Conservation (phyloP, 179 eudicot species). For the Gypsophila paniculata region DNA sequence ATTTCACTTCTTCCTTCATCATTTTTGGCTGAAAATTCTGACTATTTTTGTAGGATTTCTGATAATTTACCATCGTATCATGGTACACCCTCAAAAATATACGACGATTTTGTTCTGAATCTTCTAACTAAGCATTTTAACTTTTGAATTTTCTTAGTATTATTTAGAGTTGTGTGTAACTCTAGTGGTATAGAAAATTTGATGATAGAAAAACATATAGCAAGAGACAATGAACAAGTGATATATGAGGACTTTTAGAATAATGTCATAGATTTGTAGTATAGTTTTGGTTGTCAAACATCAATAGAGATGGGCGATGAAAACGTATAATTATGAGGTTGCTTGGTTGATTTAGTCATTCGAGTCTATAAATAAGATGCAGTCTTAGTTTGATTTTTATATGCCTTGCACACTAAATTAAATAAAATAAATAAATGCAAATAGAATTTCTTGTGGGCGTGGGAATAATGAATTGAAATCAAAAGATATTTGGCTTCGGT, state of each 20-base stretch:
- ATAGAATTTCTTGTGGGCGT: background rate
- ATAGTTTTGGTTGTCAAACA: conserved; percentile 18
- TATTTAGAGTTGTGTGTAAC: background rate
- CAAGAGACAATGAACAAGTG: background rate
- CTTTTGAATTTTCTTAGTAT: too few species aligned
- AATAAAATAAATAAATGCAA: background rate
- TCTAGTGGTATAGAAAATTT: too few species aligned
- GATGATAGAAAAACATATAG: background rate
- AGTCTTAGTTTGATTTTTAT: conserved; percentile 10
- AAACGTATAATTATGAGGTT: background rate
- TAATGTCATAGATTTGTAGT: background rate
- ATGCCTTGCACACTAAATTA: background rate
- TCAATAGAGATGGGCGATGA: conserved; percentile 11
- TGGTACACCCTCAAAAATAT: background rate
- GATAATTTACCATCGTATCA: conserved; percentile 46
- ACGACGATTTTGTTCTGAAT: background rate
- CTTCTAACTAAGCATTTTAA: too few species aligned
- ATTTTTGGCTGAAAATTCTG: conserved; percentile 27
- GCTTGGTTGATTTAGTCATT: background rate
- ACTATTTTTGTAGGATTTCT: conserved; percentile 28
- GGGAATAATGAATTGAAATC: background rate
- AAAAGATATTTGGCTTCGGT: background rate
- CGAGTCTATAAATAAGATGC: background rate
- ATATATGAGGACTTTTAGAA: conserved; percentile 3
- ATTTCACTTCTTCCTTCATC: conserved; percentile 27